A percentile compares a stretch with the other conserved stretches of the same genome.
phyloP scores from a whole-genome alignment of 176 grass and related monocot genomes.

The Avena atlantica region DNA sequence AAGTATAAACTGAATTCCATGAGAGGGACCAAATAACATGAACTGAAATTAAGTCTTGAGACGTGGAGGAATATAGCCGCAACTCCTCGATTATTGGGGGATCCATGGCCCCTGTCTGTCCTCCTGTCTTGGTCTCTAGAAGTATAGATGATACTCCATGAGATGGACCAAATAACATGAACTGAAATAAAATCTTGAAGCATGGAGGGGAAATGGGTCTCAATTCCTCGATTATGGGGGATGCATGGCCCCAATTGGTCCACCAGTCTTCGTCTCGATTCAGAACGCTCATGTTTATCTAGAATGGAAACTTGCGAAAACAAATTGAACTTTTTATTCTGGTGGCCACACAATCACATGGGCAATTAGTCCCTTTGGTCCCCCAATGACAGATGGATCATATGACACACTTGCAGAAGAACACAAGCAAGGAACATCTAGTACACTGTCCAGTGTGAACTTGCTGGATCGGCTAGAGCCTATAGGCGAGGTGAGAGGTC shows the following conservation, averaged over 20 bases:
- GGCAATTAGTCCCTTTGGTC: slow-evolving; percentile 29
- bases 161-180: background rate
- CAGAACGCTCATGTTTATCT: background rate
- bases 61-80: background rate
- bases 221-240: background rate
- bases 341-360: slow-evolving; percentile 27
- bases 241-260: background rate
- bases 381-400: slow-evolving; percentile 13
- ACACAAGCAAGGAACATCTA: slow-evolving; percentile 22
- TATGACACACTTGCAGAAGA: slow-evolving; percentile 21
- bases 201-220: background rate
- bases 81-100: background rate
- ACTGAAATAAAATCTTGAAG: background rate
- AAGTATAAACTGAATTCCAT: background rate
- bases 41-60: background rate
- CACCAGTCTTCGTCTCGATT: background rate
- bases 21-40: background rate
- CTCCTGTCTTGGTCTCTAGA: background rate
- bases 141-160: background rate
- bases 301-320: background rate
- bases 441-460: slow-evolving; percentile 25
- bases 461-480: background rate
- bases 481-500: slow-evolving; percentile 21
- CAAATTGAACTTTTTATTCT: background rate
- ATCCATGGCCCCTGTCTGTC: background rate